Evolutionary conservation across 805 yeast genomes (phyloP).

Genomic region (Kluyveromyces starmeri): DNA sequence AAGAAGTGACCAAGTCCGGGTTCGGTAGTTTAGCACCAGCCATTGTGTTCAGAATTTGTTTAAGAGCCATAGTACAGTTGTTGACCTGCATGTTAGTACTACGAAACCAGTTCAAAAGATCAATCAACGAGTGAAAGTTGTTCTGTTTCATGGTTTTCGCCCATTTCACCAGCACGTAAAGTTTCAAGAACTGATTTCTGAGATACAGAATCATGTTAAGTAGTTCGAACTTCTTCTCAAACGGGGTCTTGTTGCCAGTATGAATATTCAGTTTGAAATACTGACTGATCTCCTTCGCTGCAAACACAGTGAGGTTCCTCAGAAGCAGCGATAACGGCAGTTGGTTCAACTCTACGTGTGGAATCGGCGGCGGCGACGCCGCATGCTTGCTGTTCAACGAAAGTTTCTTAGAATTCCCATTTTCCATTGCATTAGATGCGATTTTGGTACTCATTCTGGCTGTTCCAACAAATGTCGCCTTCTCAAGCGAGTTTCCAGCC

Average conservation of each 20-base stretch:
- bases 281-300: slow-evolving; percentile 28
- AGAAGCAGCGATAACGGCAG: slow-evolving; percentile 24
- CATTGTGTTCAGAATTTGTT: slow-evolving; percentile 48
- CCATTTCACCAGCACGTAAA: slow-evolving; percentile 89
- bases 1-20: slow-evolving; percentile 80
- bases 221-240: slow-evolving; percentile 56
- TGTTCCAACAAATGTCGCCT: background rate
- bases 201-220: slow-evolving; percentile 59
- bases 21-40: slow-evolving; percentile 87
- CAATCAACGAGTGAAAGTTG: slow-evolving; percentile 69
- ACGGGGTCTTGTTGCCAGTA: slow-evolving; percentile 17
- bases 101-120: slow-evolving; percentile 79
- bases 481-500: background rate
- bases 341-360: slow-evolving; percentile 31
- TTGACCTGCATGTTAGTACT: slow-evolving; percentile 65
- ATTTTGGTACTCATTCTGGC: slow-evolving; percentile 2
- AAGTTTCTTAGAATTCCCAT: background rate
- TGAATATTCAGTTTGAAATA: slow-evolving; percentile 27
- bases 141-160: slow-evolving; percentile 50
- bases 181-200: slow-evolving; percentile 74
- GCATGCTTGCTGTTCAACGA: background rate
- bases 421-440: background rate
- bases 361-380: slow-evolving; percentile 19
- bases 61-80: slow-evolving; percentile 55
- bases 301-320: slow-evolving; percentile 26